These are phyloP conservation scores for Chaetomium olivaceum DNA, from an alignment of 2,329 filamentous ascomycete species.

Conservation along the genomic window DNA sequence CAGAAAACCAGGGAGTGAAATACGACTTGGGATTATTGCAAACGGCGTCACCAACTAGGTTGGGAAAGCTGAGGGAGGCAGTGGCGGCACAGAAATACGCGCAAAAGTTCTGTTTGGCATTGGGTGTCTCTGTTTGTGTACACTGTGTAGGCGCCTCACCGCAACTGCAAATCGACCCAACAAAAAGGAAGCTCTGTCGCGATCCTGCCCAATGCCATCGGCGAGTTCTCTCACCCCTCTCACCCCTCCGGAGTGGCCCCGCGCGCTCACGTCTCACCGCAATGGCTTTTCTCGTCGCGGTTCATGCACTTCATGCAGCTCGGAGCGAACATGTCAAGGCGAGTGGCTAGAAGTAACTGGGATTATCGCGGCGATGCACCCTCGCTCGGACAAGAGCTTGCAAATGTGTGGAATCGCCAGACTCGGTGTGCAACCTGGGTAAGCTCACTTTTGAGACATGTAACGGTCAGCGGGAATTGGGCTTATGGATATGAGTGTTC, in stretches of 20 bases:
- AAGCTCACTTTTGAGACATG: neutral
- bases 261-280: neutral
- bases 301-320: slow-evolving; percentile 10
- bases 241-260: neutral
- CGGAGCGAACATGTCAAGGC: neutral
- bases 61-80: slow-evolving; percentile 9
- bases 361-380: slow-evolving; percentile 9
- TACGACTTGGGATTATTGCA: neutral
- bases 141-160: slow-evolving; percentile 8
- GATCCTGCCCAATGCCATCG: slow-evolving; percentile 20
- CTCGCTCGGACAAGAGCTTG: slow-evolving; percentile 9
- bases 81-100: slow-evolving; percentile 17
- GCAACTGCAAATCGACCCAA: slow-evolving; percentile 21
- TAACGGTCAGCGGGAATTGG: neutral
- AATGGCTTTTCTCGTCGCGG: neutral
- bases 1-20: neutral
- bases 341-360: slow-evolving; percentile 9
- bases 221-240: slow-evolving; percentile 1
- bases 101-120: neutral
- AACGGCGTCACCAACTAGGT: neutral
- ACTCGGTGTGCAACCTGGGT: neutral
- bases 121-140: neutral
- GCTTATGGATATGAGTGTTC: neutral
- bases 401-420: slow-evolving; percentile 2
- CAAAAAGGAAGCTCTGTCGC: slow-evolving; percentile 14